Conservation (phyloP, 2,329 filamentous ascomycete genomes). For the Talaromyces verruculosus region DNA sequence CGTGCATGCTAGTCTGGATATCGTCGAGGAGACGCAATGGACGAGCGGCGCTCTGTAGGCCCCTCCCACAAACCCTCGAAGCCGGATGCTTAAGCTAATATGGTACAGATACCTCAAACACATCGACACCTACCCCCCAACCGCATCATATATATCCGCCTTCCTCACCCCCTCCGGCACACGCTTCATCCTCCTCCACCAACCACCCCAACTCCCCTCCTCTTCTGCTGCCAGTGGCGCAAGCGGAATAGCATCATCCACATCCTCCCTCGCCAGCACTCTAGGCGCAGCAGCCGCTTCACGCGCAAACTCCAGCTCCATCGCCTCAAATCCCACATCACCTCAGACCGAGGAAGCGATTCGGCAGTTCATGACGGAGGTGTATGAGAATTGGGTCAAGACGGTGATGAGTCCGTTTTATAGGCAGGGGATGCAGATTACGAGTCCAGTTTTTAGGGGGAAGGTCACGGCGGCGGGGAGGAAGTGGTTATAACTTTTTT, state of each 20-base stretch:
- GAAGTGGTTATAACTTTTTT: conserved; percentile 90
- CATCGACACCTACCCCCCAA: conserved; percentile 84
- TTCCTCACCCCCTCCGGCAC: conserved; percentile 91
- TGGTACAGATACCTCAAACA: conserved; percentile 81
- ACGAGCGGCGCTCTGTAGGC: conserved; percentile 75
- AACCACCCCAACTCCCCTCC: conserved; percentile 59
- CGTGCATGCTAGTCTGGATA: conserved; percentile 87
- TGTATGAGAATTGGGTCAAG: conserved; percentile 97
- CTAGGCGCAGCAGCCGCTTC: conserved; percentile 26
- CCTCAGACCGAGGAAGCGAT: conserved; percentile 94
- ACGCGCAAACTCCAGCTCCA: conserved; percentile 62
- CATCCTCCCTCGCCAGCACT: conserved; percentile 31
- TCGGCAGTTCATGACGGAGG: conserved; percentile 88
- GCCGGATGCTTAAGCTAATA: conserved; percentile 19
- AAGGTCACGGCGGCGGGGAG: conserved; percentile 83
- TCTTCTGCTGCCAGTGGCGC: conserved; percentile 32
- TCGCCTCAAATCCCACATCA: conserved; percentile 79
- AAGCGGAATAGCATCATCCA: conserved; percentile 24
- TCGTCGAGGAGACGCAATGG: conserved; percentile 97
- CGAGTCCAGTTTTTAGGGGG: conserved; percentile 79
- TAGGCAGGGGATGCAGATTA: conserved; percentile 76
- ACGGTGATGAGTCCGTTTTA: conserved; percentile 98
- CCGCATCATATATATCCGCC: conserved; percentile 87
- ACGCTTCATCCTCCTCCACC: conserved; percentile 91
- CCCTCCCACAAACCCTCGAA: not conserved